Base-by-base conservation (phyloP, 176 grass and related monocot genomes). In the Tillandsia leiboldiana region DNA sequence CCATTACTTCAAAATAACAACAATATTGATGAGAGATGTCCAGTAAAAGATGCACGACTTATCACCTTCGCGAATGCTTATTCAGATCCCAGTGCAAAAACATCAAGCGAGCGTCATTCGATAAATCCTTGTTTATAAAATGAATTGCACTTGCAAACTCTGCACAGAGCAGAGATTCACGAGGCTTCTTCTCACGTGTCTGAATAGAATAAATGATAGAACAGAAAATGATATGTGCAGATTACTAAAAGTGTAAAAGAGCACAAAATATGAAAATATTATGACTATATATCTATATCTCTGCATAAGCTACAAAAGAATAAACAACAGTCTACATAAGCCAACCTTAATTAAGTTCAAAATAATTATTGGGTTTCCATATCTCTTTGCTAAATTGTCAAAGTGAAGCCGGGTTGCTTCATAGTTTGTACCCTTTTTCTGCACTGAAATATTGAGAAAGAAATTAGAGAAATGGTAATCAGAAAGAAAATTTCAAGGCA, bases 61-160 rank as follows among this genome's bases (percentile, higher is more conserved):
- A 69, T 74, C 75, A 99, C 95, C 87, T 99, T 81, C 87, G 80
- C 78, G 84, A 85, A 70, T 94, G 90, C 65, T 93, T 99, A 81
- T 87, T 85, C 50, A 99, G 82, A 90, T 99, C 95, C 95, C 91
- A 93, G 78, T 99, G 95, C 76, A 99, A 80, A 79, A 99, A 99
- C 70, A 77, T 89, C 23, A 99, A 82, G 62, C 78, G 77, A 20
- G 72, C 78, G 62, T 94, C 84, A 59, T 88, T 82, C 26, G 86
- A 51, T 52, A 90, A 83, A 58, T 67, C 80, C 68, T 93, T 99
- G 65, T 99, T 99, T 75, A 99, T 90, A 47, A 80, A 52, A 86
- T 94, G 65, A 51, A 99, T 99, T 64, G 95, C 87, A 67, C 86
- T 88, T 63, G 89, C 87, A 82, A 99, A 99, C 78, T 99, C 90